Conservation (phyloP, 2,329 filamentous ascomycete genomes). For the Eutypa lata region DNA sequence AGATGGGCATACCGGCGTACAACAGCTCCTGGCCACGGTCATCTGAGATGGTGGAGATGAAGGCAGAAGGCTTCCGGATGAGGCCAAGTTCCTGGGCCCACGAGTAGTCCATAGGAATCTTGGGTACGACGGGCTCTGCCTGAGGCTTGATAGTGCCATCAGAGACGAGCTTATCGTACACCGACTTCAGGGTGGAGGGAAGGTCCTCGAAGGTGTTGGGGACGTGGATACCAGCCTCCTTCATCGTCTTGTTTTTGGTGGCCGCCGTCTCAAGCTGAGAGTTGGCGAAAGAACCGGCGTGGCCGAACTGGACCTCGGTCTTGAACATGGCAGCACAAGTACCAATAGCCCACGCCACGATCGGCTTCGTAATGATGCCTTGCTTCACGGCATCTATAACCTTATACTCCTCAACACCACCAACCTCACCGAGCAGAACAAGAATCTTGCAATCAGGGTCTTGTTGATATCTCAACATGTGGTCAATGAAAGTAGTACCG, state of each 20-base stretch:
- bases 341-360: constrained; percentile 98
- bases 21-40: constrained; percentile 99
- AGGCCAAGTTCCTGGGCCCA: constrained; percentile 99
- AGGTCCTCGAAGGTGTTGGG: constrained; percentile 97
- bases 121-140: constrained; percentile 87
- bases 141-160: constrained; percentile 81
- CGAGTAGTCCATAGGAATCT: constrained; percentile 99
- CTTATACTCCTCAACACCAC: constrained; percentile 99
- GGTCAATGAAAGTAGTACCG: constrained; percentile 98
- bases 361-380: constrained; percentile 93
- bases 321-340: constrained; percentile 99
- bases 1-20: constrained; percentile 99
- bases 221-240: constrained; percentile 88
- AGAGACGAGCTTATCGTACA: constrained; percentile 87
- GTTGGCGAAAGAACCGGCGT: constrained; percentile 98
- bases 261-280: constrained; percentile 97
- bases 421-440: constrained; percentile 92
- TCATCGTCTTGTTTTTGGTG: constrained; percentile 96
- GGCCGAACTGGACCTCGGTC: constrained; percentile 99
- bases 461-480: constrained; percentile 92
- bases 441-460: constrained; percentile 98
- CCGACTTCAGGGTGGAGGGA: constrained; percentile 68
- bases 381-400: constrained; percentile 97
- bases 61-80: constrained; percentile 98
- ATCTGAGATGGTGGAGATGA: constrained; percentile 99